Percentiles rank a stretch among this genome's conserved stretches.
Conservation (phyloP, 139 green algal genomes). For the Spirogloea muscicola region DNA sequence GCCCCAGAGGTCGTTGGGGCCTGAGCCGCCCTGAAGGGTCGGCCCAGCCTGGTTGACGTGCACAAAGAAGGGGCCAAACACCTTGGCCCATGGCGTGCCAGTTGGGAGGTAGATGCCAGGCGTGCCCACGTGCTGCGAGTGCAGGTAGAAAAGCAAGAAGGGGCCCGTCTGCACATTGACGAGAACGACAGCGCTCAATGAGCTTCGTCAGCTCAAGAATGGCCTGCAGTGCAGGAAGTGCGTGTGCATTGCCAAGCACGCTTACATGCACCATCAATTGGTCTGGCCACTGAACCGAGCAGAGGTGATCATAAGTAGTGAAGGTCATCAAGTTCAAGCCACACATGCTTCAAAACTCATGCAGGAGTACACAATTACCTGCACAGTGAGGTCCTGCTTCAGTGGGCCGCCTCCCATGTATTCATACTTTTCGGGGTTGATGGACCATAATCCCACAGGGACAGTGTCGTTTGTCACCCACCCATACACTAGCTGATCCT, state of each 20-base stretch:
- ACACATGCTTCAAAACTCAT: no score
- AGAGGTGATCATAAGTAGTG: no score
- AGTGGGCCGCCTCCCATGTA: conserved; percentile 7
- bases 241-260: no score
- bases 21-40: no score
- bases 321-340: no score
- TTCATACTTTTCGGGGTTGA: conserved; percentile 26
- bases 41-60: conserved; percentile 7
- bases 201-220: no score
- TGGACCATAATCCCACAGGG: conserved; percentile 8
- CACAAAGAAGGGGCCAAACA: conserved; percentile 19
- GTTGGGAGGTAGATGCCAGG: background rate
- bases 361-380: conserved; percentile 7
- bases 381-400: conserved; percentile 38
- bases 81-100: conserved; percentile 5
- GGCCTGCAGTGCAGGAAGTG: no score
- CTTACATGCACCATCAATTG: no score
- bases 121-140: conserved; percentile 22
- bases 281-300: no score
- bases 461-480: conserved; percentile 14
- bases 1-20: conserved; percentile 7
- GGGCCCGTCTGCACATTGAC: conserved; percentile 18
- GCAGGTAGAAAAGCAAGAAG: conserved; percentile 31
- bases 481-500: conserved; percentile 27
- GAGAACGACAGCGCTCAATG: no score